phyloP scores from a whole-genome alignment of 768 basidiomycete species.

The Xanthoconium purpureum region DNA sequence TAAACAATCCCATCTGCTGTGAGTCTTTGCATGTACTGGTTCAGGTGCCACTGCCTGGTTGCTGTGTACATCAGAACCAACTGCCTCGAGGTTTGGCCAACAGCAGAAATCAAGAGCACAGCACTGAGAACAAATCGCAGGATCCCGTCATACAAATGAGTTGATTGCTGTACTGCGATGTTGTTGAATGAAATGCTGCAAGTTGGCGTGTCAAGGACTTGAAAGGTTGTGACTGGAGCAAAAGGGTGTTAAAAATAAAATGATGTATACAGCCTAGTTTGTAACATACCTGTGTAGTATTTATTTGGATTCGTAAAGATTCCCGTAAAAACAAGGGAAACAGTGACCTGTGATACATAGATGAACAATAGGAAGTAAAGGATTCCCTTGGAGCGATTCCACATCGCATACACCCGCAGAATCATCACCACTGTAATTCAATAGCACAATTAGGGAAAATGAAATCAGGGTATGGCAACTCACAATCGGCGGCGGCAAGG shows the following conservation, averaged over 20 bases:
- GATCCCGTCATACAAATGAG: no score
- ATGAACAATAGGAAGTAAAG: neutral
- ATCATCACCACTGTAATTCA: constrained; percentile 8
- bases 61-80: neutral
- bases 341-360: no score
- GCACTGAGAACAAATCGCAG: neutral
- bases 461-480: neutral
- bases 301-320: no score
- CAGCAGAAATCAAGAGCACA: neutral
- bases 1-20: neutral
- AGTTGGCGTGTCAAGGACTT: no score
- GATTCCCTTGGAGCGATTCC: neutral
- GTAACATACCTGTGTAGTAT: no score
- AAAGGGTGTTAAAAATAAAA: no score
- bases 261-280: no score
- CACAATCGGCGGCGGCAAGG: constrained; percentile 6
- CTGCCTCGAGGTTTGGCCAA: neutral
- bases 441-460: no score
- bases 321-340: no score
- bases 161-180: no score
- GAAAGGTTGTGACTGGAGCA: no score
- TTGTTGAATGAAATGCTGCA: no score
- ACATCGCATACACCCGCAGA: constrained; percentile 14
- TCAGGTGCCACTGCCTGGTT: neutral
- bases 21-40: neutral